These are phyloP conservation scores for Glycine latifolia DNA, from an alignment of 306 rosid genomes.

Conservation along the genomic window DNA sequence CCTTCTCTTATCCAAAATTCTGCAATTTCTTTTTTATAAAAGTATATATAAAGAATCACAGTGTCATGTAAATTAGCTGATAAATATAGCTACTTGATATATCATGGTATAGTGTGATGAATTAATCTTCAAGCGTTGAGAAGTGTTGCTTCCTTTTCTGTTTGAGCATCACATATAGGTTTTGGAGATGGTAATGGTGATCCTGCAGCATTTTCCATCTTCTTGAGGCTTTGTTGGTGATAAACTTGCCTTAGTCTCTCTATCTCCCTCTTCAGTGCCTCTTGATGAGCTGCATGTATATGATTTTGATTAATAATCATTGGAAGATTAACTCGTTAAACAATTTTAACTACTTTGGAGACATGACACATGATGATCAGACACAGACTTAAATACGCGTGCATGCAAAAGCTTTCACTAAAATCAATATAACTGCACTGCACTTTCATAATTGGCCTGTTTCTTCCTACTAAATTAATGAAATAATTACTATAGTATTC, in stretches of 20 bases:
- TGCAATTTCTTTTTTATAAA: conserved; percentile 6
- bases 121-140: conserved; percentile 46
- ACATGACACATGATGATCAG: conserved; percentile 54
- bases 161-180: conserved; percentile 45
- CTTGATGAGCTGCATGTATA: conserved; percentile 87
- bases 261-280: conserved; percentile 93
- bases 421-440: conserved; percentile 26
- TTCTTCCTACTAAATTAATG: conserved; percentile 38
- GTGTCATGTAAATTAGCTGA: conserved; percentile 14
- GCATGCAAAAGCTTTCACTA: conserved; percentile 54
- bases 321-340: neutral
- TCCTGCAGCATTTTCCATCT: conserved; percentile 55
- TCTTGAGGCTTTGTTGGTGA: conserved; percentile 74
- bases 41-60: conserved; percentile 14
- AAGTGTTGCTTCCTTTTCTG: conserved; percentile 62
- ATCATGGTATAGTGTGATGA: neutral
- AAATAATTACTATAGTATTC: conserved; percentile 23
- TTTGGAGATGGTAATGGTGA: conserved; percentile 52
- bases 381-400: conserved; percentile 44
- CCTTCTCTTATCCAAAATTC: conserved; percentile 18
- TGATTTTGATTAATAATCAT: too few species aligned
- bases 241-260: conserved; percentile 90
- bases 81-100: neutral
- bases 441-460: conserved; percentile 49
- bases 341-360: conserved; percentile 32